A percentile compares a stretch with the other conserved stretches of the same genome.
Conservation (phyloP, 768 basidiomycete genomes). For the Agrocybe pediades region DNA sequence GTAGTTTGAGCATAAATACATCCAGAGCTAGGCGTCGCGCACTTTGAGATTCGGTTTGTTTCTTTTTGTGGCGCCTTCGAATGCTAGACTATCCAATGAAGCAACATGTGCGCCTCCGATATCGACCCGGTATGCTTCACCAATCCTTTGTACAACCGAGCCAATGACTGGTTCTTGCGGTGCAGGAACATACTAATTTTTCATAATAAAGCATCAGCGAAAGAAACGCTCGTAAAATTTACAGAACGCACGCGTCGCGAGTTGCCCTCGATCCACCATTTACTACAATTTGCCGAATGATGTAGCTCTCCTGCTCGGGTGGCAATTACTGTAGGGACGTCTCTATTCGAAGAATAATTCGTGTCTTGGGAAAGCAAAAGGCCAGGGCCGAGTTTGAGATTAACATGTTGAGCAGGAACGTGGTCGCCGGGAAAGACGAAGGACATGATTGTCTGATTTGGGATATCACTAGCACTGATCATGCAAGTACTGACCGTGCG, state of each 20-base stretch:
- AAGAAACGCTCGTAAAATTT: slow-evolving; percentile 1
- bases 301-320: slow-evolving; percentile 73
- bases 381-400: slow-evolving; percentile 87
- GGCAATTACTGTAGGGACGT: slow-evolving; percentile 43
- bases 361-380: slow-evolving; percentile 59
- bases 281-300: slow-evolving; percentile 70
- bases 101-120: slow-evolving; percentile 90
- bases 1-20: not conserved
- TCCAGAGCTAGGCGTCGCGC: slow-evolving; percentile 3
- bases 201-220: slow-evolving; percentile 5
- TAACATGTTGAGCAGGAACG: slow-evolving; percentile 73
- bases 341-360: slow-evolving; percentile 25
- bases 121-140: slow-evolving; percentile 93
- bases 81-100: slow-evolving; percentile 85
- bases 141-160: slow-evolving; percentile 73
- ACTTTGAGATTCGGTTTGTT: slow-evolving; percentile 95
- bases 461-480: slow-evolving; percentile 11
- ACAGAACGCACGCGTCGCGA: slow-evolving; percentile 71
- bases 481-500: slow-evolving; percentile 9
- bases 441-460: slow-evolving; percentile 34
- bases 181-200: slow-evolving; percentile 82
- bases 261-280: slow-evolving; percentile 90
- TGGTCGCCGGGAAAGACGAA: slow-evolving; percentile 81
- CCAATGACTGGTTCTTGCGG: slow-evolving; percentile 90
- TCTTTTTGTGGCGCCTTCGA: slow-evolving; percentile 94